Conservation (phyloP, 148 eudicot species). For the Simmondsia chinensis region DNA sequence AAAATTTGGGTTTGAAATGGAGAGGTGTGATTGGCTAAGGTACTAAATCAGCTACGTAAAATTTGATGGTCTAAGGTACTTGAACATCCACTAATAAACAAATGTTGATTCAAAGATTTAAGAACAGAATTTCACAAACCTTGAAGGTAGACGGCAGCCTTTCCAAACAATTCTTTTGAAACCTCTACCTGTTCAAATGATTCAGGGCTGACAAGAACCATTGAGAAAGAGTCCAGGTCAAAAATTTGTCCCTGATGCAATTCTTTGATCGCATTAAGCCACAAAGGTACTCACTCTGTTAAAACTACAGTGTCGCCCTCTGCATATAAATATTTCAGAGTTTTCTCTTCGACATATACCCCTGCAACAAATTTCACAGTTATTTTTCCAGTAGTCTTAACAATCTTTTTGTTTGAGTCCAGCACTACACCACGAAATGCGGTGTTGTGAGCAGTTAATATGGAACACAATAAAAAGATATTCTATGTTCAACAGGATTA, state of each 20-base stretch:
- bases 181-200: conserved; percentile 74
- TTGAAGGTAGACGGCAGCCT: conserved; percentile 57
- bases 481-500: no score
- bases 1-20: no score
- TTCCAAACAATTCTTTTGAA: conserved; percentile 72
- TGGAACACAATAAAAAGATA: no score
- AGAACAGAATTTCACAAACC: conserved; percentile 28
- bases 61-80: no score
- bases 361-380: conserved; percentile 50
- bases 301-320: conserved; percentile 68
- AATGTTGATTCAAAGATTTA: neutral
- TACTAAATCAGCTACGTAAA: no score
- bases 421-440: no score
- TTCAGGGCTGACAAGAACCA: conserved; percentile 50
- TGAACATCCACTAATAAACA: no score
- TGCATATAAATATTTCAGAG: conserved; percentile 54
- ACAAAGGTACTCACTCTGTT: conserved; percentile 49
- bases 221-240: conserved; percentile 2
- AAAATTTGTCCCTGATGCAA: conserved; percentile 2
- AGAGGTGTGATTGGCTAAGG: no score
- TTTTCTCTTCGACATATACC: conserved; percentile 68
- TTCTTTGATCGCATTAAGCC: neutral
- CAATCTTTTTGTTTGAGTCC: no score
- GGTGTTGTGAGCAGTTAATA: no score
- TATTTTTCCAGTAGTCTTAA: no score